These are phyloP conservation scores for Penicillium paradoxum DNA, from an alignment of 495 filamentous ascomycete genomes.

Conservation along the genomic window DNA sequence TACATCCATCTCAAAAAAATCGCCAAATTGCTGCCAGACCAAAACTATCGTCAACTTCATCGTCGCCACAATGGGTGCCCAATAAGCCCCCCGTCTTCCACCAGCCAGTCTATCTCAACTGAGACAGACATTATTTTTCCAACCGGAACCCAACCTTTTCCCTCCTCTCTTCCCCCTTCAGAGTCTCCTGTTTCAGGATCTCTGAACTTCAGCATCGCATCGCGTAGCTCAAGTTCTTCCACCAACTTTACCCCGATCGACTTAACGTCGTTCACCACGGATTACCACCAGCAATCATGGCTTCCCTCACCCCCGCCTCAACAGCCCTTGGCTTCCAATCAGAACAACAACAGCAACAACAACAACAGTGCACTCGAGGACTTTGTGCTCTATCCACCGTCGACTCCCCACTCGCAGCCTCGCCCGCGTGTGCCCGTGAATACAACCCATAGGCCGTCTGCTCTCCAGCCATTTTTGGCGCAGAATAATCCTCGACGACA, in stretches of 20 bases:
- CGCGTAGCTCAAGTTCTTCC: constrained; percentile 50
- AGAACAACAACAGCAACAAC: constrained; percentile 38
- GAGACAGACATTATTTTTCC: constrained; percentile 51
- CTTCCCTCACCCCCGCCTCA: constrained; percentile 49
- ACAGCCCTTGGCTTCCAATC: constrained; percentile 44
- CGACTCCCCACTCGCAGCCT: constrained; percentile 29
- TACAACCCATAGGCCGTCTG: constrained; percentile 37
- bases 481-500: constrained; percentile 34
- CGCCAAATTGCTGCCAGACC: constrained; percentile 31
- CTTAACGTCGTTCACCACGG: constrained; percentile 61
- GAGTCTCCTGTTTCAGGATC: constrained; percentile 46
- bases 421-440: constrained; percentile 34
- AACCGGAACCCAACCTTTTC: constrained; percentile 29
- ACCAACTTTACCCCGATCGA: constrained; percentile 47
- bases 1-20: constrained; percentile 1
- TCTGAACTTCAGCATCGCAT: constrained; percentile 54
- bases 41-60: constrained; percentile 14
- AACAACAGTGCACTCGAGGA: constrained; percentile 43
- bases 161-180: constrained; percentile 39
- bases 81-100: constrained; percentile 37
- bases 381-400: constrained; percentile 43
- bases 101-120: constrained; percentile 36
- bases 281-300: constrained; percentile 59
- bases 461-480: constrained; percentile 32
- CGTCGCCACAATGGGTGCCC: constrained; percentile 47